A percentile compares a stretch with the other conserved stretches of the same genome.
Conservation (phyloP, 1,139 yeast species). For the Debaryomycetaceae sp. region DNA sequence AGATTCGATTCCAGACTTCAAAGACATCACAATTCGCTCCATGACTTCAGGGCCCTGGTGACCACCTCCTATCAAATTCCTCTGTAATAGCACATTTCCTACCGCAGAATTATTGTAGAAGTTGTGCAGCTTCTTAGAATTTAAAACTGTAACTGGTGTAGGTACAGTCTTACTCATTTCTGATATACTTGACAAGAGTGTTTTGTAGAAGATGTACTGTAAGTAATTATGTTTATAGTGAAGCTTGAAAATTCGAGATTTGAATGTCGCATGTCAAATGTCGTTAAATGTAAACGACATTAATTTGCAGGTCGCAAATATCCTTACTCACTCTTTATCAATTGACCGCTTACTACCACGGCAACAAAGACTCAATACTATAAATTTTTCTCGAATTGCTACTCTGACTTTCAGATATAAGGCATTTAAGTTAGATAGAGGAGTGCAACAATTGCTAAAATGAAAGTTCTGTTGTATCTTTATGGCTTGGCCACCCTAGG, state of each 20-base stretch:
- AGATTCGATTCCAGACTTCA: constrained; percentile 53
- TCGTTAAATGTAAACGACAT: too few species aligned
- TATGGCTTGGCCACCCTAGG: constrained; percentile 3
- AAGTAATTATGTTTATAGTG: neutral
- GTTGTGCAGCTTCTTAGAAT: constrained; percentile 13
- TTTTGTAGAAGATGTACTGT: too few species aligned
- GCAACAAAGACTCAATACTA: too few species aligned
- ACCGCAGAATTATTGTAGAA: constrained; percentile 11
- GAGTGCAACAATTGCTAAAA: neutral
- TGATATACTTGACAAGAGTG: too few species aligned
- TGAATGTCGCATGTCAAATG: neutral
- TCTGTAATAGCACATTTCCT: constrained; percentile 11
- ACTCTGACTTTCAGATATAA: too few species aligned
- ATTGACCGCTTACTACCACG: too few species aligned
- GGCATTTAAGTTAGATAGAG: too few species aligned
- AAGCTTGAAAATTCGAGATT: neutral
- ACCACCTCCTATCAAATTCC: constrained; percentile 39
- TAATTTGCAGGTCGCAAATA: too few species aligned
- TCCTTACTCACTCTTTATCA: too few species aligned
- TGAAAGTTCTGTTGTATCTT: constrained; percentile 5
- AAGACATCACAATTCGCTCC: constrained; percentile 60
- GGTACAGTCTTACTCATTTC: constrained; percentile 11
- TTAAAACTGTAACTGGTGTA: constrained; percentile 20
- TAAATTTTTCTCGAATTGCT: too few species aligned
- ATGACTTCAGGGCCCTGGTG: constrained; percentile 56